Evolutionary conservation across 805 yeast genomes (phyloP).

Genomic region (Diddensiella transvaalensis): DNA sequence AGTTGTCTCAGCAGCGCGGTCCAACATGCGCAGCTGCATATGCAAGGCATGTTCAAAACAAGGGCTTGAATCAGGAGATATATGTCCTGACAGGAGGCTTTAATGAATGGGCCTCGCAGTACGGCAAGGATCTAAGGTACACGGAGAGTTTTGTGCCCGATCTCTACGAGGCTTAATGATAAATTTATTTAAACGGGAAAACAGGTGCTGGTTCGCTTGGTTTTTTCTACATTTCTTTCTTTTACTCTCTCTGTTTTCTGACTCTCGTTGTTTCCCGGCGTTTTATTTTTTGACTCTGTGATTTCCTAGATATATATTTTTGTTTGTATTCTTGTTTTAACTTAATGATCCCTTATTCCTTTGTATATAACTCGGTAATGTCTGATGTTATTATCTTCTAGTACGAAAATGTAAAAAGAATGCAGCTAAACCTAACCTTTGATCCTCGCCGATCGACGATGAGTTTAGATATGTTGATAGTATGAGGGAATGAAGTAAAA

Average conservation of each 20-base stretch:
- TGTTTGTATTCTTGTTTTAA: neutral
- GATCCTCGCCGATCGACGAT: no score
- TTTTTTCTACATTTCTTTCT: neutral
- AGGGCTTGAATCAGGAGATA: slow-evolving; percentile 42
- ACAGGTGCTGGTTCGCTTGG: neutral
- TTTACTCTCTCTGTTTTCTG: neutral
- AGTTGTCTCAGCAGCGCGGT: slow-evolving; percentile 86
- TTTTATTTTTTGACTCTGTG: no score
- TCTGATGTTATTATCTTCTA: no score
- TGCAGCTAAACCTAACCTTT: no score
- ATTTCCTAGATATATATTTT: neutral
- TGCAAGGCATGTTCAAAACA: slow-evolving; percentile 39
- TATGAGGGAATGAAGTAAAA: no score
- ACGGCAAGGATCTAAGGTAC: slow-evolving; percentile 45
- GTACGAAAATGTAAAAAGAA: no score
- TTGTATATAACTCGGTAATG: no score
- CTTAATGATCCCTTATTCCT: neutral
- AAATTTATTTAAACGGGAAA: neutral
- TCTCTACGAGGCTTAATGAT: slow-evolving; percentile 6
- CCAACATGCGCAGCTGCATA: slow-evolving; percentile 77
- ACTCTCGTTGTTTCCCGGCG: no score
- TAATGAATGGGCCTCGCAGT: slow-evolving; percentile 71
- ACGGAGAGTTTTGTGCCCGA: slow-evolving; percentile 23
- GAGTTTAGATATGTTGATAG: no score
- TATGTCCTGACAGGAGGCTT: slow-evolving; percentile 85